These are phyloP conservation scores for Cladosporium halotolerans DNA, from an alignment of 2,329 filamentous ascomycete genomes.

Conservation along the genomic window DNA sequence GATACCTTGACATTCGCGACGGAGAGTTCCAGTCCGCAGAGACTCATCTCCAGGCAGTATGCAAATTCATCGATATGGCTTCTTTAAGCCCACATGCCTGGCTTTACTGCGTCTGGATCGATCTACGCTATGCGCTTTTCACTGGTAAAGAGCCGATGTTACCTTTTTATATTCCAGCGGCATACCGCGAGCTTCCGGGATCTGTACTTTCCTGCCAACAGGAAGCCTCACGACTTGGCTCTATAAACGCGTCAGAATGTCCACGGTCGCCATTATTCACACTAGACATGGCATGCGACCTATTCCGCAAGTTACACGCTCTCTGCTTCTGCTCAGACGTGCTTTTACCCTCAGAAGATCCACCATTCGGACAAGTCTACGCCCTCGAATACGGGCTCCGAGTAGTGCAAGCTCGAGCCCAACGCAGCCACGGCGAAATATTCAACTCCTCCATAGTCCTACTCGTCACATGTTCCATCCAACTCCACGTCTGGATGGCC, in stretches of 20 bases:
- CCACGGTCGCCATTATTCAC: background rate
- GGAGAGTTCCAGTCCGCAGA: background rate
- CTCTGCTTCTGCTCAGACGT: background rate
- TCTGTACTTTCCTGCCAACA: background rate
- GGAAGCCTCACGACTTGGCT: background rate
- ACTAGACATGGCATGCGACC: background rate
- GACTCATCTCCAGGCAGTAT: background rate
- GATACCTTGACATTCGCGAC: constrained; percentile 1
- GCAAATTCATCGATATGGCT: background rate
- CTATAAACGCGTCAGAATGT: background rate
- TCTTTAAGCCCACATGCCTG: background rate
- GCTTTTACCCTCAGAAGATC: background rate
- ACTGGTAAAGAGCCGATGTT: background rate
- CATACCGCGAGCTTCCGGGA: background rate
- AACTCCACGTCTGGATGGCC: constrained; percentile 6
- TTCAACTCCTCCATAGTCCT: background rate
- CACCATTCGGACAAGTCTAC: constrained; percentile 1
- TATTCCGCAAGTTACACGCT: background rate
- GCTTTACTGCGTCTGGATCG: constrained; percentile 4
- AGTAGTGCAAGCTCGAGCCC: background rate
- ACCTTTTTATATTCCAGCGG: background rate
- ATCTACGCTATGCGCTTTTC: background rate
- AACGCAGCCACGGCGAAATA: background rate
- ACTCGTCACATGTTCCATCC: background rate
- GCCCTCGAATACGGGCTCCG: background rate